Base-by-base conservation (phyloP, 2,329 filamentous ascomycete species). In the Penicillium paneum region DNA sequence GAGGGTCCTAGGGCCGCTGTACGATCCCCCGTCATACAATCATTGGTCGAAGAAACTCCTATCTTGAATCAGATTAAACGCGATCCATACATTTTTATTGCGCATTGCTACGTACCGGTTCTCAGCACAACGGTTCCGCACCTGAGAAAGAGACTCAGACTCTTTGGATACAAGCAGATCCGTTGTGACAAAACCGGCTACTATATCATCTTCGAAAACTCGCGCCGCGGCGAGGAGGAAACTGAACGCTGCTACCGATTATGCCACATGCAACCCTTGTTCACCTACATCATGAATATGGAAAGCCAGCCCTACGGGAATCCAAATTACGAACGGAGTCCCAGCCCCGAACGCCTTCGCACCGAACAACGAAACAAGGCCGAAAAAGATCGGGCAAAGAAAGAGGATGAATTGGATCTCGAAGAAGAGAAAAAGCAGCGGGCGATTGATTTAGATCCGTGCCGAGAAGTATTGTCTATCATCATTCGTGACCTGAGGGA, bases 281-380 rank as follows among this genome's bases (percentile, higher is more conserved):
- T 99, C 76, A 97, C 89, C 1, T 97, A 97, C 64, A 81, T 83
- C 56, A 93, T 99, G 89, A 83, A 85, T 41, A 96, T 99, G 91
- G 88, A 93, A 68, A 86, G 91, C 52, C 88, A 88, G 60, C 80
- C 82, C 58, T 85, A 85, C 65, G 85, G 85, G 38, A 85, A 86
- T 65, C 83, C 84, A 12, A 79, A 83, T 60, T 85, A 86, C 64
- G 79, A 83, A 62, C 70, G 74, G 60, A 79, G 74, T 57, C 75
- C 72, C 26, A 79, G 74, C 56, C 78, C 76, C 19, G 73, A 74
- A 55, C 69, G 73, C 53, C 62, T 76, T 29, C 71, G 70, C 57
- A 71, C 74, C 44, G 79, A 83, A 55, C 61, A 76, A 60, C 80
- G 81, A 58, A 81, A 83, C 53, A 82, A 83, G 64, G 86, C 86